A percentile compares a stretch with the other conserved stretches of the same genome.
Evolutionary conservation across 345 rosid genomes (phyloP).

Genomic region (Hibiscus mutabilis): DNA sequence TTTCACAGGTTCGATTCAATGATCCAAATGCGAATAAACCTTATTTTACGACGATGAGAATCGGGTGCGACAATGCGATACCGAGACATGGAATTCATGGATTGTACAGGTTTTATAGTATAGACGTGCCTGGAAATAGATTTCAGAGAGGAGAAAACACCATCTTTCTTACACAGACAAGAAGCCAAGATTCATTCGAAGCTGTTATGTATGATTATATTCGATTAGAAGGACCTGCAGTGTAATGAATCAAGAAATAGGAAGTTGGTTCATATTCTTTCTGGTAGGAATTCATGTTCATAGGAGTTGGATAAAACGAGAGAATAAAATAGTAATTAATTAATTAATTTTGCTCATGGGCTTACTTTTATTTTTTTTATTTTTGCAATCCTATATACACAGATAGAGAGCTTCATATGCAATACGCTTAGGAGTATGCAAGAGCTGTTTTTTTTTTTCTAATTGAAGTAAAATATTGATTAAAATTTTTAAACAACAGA

Average conservation of each 20-base stretch:
- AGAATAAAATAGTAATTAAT: no score
- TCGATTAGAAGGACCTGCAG: conserved; percentile 59
- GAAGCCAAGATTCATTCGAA: conserved; percentile 27
- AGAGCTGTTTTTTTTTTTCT: no score
- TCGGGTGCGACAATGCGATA: conserved; percentile 71
- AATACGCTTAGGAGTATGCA: no score
- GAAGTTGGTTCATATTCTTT: neutral
- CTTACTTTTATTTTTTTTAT: no score
- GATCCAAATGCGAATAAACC: conserved; percentile 12
- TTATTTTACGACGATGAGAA: conserved; percentile 43
- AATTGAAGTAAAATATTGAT: no score
- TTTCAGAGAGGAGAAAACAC: conserved; percentile 42
- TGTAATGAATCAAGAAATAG: neutral
- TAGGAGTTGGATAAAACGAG: conserved; percentile 12
- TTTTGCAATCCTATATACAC: no score
- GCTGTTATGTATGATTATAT: conserved; percentile 87
- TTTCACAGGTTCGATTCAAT: conserved; percentile 52
- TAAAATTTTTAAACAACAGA: no score
- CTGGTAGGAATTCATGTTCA: neutral
- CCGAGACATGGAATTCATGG: conserved; percentile 91
- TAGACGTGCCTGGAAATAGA: conserved; percentile 27
- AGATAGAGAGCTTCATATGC: no score
- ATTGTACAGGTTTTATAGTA: conserved; percentile 54
- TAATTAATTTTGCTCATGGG: no score
- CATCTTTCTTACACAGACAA: conserved; percentile 58